Conservation (phyloP, 768 basidiomycete species). For the Mycena filopes region DNA sequence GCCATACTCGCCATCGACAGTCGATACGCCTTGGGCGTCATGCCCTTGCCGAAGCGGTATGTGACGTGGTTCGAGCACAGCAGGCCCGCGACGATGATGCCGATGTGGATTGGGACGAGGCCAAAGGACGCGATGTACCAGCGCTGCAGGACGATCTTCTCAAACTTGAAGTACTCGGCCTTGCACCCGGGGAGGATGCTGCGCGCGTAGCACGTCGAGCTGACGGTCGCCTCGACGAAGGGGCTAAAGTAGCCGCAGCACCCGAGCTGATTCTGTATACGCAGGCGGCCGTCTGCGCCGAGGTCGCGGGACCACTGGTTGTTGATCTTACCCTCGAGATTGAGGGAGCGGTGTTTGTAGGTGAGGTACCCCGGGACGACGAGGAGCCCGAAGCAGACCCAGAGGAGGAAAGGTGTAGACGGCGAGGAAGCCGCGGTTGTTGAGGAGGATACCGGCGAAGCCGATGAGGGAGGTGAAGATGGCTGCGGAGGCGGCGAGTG, state of each 20-base stretch:
- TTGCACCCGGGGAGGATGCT: slow-evolving; percentile 82
- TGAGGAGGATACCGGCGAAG: slow-evolving; percentile 83
- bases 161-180: slow-evolving; percentile 65
- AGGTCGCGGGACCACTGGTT: slow-evolving; percentile 77
- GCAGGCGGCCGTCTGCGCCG: slow-evolving; percentile 67
- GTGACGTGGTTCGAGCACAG: slow-evolving; percentile 88
- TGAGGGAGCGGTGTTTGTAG: slow-evolving; percentile 79
- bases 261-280: slow-evolving; percentile 77
- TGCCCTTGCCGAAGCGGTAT: slow-evolving; percentile 88
- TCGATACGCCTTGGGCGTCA: slow-evolving; percentile 88
- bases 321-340: slow-evolving; percentile 86
- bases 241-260: slow-evolving; percentile 88
- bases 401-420: slow-evolving; percentile 80
- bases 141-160: slow-evolving; percentile 61
- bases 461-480: slow-evolving; percentile 77
- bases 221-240: slow-evolving; percentile 82
- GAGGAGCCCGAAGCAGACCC: slow-evolving; percentile 78
- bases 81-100: slow-evolving; percentile 69
- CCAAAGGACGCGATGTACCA: slow-evolving; percentile 78
- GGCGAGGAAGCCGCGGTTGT: slow-evolving; percentile 86
- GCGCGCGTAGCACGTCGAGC: slow-evolving; percentile 79
- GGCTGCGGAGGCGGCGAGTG: slow-evolving; percentile 68
- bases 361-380: slow-evolving; percentile 82
- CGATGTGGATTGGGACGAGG: slow-evolving; percentile 75
- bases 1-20: slow-evolving; percentile 80